Conservation (phyloP, 2,329 filamentous ascomycete species). For the Trichoderma sp. region DNA sequence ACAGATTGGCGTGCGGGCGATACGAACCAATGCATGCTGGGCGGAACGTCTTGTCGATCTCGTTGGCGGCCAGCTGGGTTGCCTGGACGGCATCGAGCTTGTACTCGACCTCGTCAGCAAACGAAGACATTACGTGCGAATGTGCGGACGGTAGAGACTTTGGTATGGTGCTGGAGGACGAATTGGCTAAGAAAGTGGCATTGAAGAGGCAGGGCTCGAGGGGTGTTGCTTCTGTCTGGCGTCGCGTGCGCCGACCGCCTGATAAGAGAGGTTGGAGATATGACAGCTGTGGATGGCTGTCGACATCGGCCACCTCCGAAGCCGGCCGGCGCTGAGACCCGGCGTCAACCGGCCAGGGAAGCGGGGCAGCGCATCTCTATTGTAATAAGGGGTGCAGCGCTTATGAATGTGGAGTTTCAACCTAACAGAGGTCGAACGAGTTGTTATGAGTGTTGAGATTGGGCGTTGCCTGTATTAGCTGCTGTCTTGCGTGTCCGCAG, state of each 20-base stretch:
- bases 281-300: conserved; percentile 27
- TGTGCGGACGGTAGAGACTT: not conserved
- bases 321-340: conserved; percentile 32
- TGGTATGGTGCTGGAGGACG: not conserved
- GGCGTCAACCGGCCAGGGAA: conserved; percentile 23
- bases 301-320: conserved; percentile 40
- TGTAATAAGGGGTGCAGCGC: not conserved
- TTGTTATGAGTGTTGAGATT: too few species aligned
- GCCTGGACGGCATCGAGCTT: conserved; percentile 58
- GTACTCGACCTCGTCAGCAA: conserved; percentile 55
- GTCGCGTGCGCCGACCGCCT: not conserved
- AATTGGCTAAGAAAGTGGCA: not conserved
- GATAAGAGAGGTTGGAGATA: conserved; percentile 1
- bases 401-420: too few species aligned
- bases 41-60: conserved; percentile 64
- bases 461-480: too few species aligned
- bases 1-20: not conserved
- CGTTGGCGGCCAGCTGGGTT: conserved; percentile 51
- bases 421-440: too few species aligned
- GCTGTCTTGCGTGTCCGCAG: too few species aligned
- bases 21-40: conserved; percentile 62
- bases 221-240: not conserved
- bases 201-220: not conserved
- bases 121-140: conserved; percentile 40
- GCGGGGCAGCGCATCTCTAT: conserved; percentile 10